Conservation (phyloP, 2,329 filamentous ascomycete species). For the Nannizzia gypsea region DNA sequence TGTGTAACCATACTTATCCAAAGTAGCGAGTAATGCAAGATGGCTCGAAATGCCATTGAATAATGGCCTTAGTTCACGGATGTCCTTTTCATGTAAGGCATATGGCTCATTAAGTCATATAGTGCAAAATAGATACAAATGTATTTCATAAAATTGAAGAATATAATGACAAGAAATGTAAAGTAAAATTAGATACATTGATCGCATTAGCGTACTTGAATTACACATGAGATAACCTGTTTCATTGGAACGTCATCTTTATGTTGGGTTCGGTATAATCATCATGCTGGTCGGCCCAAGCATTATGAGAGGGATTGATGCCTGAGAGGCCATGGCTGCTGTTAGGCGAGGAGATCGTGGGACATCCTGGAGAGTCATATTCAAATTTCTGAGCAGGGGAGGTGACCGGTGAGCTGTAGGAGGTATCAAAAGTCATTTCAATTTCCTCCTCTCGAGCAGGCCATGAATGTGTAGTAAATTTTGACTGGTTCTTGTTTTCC, state of each 20-base stretch:
- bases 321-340: not conserved
- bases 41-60: too few species aligned
- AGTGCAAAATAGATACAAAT: not conserved
- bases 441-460: constrained; percentile 29
- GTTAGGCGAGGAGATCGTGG: not conserved
- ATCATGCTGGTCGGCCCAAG: constrained; percentile 58
- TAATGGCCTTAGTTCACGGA: too few species aligned
- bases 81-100: not conserved
- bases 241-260: constrained; percentile 56
- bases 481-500: not conserved
- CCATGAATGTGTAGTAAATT: constrained; percentile 2
- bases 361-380: not conserved
- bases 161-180: not conserved
- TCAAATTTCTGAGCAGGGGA: not conserved
- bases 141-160: not conserved
- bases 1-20: not conserved
- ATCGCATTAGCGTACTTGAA: not conserved
- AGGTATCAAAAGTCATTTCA: constrained; percentile 61
- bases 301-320: constrained; percentile 34
- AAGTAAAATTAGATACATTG: not conserved
- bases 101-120: not conserved
- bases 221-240: not conserved
- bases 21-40: too few species aligned
- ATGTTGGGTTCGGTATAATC: constrained; percentile 65
- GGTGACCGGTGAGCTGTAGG: constrained; percentile 36